These are phyloP conservation scores for Teratosphaeria gauchensis DNA, from an alignment of 2,329 filamentous ascomycete genomes.

Conservation along the genomic window DNA sequence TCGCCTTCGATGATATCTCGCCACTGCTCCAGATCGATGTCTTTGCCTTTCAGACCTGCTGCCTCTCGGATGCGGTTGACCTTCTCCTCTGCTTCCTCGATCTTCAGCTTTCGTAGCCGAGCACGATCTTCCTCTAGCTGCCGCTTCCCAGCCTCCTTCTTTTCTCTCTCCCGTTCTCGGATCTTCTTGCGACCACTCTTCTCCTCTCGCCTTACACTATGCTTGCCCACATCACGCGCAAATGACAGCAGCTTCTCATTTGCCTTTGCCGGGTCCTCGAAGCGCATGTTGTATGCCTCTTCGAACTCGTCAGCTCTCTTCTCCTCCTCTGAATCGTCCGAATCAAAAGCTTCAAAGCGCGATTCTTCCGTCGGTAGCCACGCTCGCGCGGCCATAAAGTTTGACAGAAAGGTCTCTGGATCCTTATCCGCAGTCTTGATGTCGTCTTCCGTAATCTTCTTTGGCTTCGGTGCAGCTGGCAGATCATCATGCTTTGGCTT, in stretches of 20 bases:
- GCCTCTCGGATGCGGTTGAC: slow-evolving; percentile 81
- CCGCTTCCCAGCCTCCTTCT: slow-evolving; percentile 68
- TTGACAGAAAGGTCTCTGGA: slow-evolving; percentile 85
- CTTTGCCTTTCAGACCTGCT: slow-evolving; percentile 56
- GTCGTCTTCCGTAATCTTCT: slow-evolving; percentile 47
- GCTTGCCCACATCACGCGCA: slow-evolving; percentile 73
- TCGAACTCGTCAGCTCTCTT: slow-evolving; percentile 77
- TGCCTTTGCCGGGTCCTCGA: slow-evolving; percentile 80
- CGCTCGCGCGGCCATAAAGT: slow-evolving; percentile 84
- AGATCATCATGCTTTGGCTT: slow-evolving; percentile 29
- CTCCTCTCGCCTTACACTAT: slow-evolving; percentile 79
- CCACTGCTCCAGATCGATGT: slow-evolving; percentile 69
- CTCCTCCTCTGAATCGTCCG: slow-evolving; percentile 73
- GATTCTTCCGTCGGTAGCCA: slow-evolving; percentile 65
- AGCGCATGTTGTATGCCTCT: slow-evolving; percentile 87
- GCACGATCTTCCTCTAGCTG: slow-evolving; percentile 72
- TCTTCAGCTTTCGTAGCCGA: slow-evolving; percentile 73
- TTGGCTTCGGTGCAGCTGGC: slow-evolving; percentile 10
- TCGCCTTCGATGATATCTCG: slow-evolving; percentile 72
- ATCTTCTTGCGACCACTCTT: slow-evolving; percentile 70
- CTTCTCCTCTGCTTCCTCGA: slow-evolving; percentile 83
- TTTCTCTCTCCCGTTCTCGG: slow-evolving; percentile 66
- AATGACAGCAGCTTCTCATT: slow-evolving; percentile 85
- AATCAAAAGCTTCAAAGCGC: slow-evolving; percentile 75
- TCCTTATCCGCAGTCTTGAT: slow-evolving; percentile 73